A percentile compares a stretch with the other conserved stretches of the same genome.
Conservation (phyloP, 371 early-diverging fungal genomes). For the Mortierella sp. region DNA sequence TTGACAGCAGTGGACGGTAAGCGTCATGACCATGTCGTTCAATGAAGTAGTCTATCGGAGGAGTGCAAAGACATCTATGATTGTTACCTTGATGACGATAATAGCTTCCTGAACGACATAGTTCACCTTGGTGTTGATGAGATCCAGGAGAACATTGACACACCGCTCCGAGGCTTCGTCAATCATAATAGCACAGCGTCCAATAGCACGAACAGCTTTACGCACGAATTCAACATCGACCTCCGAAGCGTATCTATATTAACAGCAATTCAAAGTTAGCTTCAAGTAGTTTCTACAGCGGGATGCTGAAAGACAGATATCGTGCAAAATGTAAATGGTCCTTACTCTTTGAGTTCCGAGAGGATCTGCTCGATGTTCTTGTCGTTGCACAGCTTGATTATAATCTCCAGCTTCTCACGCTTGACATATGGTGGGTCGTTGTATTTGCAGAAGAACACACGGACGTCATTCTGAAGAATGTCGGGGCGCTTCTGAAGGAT, state of each 20-base stretch:
- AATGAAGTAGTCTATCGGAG: background rate
- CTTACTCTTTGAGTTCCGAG: conserved; percentile 92
- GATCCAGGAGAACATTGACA: conserved; percentile 87
- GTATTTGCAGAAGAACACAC: conserved; percentile 98
- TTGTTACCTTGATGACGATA: conserved; percentile 88
- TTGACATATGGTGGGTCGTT: conserved; percentile 99
- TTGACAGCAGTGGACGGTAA: background rate
- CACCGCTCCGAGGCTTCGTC: conserved; percentile 91
- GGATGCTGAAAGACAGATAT: background rate
- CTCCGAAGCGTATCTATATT: conserved; percentile 89
- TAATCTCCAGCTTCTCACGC: conserved; percentile 95
- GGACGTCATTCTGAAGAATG: conserved; percentile 89
- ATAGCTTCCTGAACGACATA: conserved; percentile 95
- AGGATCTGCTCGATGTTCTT: conserved; percentile 92
- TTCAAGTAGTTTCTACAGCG: background rate
- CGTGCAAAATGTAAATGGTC: background rate
- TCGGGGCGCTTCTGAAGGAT: conserved; percentile 95
- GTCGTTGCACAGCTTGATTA: conserved; percentile 88
- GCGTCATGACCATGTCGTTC: background rate
- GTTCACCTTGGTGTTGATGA: conserved; percentile 91
- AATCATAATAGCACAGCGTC: conserved; percentile 94
- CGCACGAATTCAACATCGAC: conserved; percentile 98
- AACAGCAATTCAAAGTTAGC: background rate
- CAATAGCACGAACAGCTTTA: conserved; percentile 92
- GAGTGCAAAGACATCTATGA: conserved; percentile 9